Conservation (phyloP, 306 rosid species). For the Begonia masoniana region DNA sequence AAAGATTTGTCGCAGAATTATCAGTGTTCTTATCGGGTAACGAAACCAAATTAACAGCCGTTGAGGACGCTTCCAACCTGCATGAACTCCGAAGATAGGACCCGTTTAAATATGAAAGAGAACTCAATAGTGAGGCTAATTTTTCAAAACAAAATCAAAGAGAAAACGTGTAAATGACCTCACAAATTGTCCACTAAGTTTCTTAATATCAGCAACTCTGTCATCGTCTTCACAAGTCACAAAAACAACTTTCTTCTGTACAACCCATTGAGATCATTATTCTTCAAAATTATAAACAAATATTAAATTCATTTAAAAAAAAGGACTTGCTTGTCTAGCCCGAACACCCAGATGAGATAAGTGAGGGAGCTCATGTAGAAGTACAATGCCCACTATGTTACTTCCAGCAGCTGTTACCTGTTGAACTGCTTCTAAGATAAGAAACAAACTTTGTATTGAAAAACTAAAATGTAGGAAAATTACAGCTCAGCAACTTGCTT, state of each 20-base stretch:
- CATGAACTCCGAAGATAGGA: slow-evolving; percentile 11
- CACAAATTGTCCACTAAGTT: slow-evolving; percentile 40
- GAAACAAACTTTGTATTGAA: too few relatives aligned
- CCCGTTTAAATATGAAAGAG: slow-evolving; percentile 11
- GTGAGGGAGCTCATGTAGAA: slow-evolving; percentile 95
- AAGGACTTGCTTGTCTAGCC: slow-evolving; percentile 74
- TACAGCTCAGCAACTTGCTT: too few relatives aligned
- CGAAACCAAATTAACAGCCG: slow-evolving; percentile 42
- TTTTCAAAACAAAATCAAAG: not conserved
- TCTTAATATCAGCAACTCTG: slow-evolving; percentile 36
- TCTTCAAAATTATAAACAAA: slow-evolving; percentile 4
- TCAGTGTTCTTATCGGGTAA: slow-evolving; percentile 24
- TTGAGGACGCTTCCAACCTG: slow-evolving; percentile 84
- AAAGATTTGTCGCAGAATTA: slow-evolving; percentile 20
- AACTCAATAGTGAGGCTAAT: not conserved
- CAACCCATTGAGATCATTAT: slow-evolving; percentile 12
- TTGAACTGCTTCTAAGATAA: slow-evolving; percentile 8
- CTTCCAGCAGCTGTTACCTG: slow-evolving; percentile 90
- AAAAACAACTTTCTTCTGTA: slow-evolving; percentile 86
- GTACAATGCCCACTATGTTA: slow-evolving; percentile 77
- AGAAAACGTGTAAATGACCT: slow-evolving; percentile 32
- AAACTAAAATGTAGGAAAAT: too few relatives aligned
- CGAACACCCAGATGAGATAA: slow-evolving; percentile 97
- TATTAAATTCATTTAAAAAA: slow-evolving; percentile 9
- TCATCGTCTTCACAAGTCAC: slow-evolving; percentile 96